Evolutionary conservation across 805 yeast genomes (phyloP).

Genomic region (Priceomyces castillae): DNA sequence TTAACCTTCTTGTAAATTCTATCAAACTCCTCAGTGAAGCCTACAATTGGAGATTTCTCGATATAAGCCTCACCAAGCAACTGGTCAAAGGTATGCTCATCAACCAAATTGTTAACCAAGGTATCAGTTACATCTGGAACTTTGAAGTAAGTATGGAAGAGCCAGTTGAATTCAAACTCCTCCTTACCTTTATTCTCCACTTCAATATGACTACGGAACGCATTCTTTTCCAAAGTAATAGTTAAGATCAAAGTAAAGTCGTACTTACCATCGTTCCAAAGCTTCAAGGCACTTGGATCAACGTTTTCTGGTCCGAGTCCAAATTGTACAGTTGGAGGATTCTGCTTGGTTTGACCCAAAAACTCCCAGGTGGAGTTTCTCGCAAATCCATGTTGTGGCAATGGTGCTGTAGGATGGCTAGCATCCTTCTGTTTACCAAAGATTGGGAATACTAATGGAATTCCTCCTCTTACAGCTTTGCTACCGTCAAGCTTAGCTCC

Average conservation of each 20-base stretch:
- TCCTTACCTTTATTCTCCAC: constrained; percentile 67
- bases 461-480: constrained; percentile 95
- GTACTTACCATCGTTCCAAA: constrained; percentile 52
- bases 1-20: constrained; percentile 71
- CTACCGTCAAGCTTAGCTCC: constrained; percentile 88
- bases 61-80: constrained; percentile 57
- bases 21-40: constrained; percentile 78
- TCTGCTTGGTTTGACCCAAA: constrained; percentile 75
- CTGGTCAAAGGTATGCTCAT: constrained; percentile 73
- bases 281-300: constrained; percentile 52
- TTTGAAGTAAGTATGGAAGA: constrained; percentile 86
- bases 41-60: constrained; percentile 73
- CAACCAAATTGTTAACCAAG: constrained; percentile 74
- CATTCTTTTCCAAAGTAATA: constrained; percentile 55
- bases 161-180: constrained; percentile 83
- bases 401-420: constrained; percentile 51
- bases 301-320: constrained; percentile 87
- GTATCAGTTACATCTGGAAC: constrained; percentile 77
- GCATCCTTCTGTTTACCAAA: constrained; percentile 68
- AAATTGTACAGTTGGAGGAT: constrained; percentile 77
- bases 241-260: constrained; percentile 80
- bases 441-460: constrained; percentile 93
- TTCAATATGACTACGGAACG: constrained; percentile 66
- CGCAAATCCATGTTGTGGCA: constrained; percentile 98
- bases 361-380: constrained; percentile 91